Percentiles rank a stretch among this genome's conserved stretches.
These are phyloP conservation scores for Fusarium tricinctum DNA, from an alignment of 2,329 filamentous ascomycete genomes.

Conservation along the genomic window DNA sequence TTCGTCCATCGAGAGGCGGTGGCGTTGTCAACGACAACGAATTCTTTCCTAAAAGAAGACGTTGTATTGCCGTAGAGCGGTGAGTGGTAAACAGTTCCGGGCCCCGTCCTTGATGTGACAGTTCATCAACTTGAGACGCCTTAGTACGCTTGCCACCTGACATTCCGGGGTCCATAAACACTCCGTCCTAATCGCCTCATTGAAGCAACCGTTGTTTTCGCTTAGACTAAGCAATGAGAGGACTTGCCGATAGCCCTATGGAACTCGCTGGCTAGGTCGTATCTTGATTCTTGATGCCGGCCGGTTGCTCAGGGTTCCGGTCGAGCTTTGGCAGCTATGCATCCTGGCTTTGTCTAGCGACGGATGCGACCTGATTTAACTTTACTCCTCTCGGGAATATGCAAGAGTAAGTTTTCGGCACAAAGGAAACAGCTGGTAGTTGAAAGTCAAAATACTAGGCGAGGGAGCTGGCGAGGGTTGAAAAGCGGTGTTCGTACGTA, in stretches of 20 bases:
- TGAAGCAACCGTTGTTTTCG: constrained; percentile 5
- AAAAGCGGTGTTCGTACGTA: neutral
- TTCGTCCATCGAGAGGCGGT: constrained; percentile 2
- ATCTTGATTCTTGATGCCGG: constrained; percentile 8
- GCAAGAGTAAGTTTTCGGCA: constrained; percentile 20
- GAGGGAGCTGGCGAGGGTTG: constrained; percentile 3
- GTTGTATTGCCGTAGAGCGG: constrained; percentile 34
- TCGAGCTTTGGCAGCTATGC: constrained; percentile 4
- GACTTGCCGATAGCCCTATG: constrained; percentile 9
- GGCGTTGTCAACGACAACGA: constrained; percentile 11
- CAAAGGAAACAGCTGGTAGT: neutral
- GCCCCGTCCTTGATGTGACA: constrained; percentile 27
- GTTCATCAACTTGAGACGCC: constrained; percentile 31
- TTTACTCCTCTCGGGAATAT: constrained; percentile 18
- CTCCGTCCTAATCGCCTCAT: constrained; percentile 6
- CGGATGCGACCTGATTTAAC: constrained; percentile 10
- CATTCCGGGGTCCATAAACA: constrained; percentile 6
- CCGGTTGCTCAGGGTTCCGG: constrained; percentile 10
- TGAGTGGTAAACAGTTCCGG: constrained; percentile 31
- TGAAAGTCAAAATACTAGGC: neutral
- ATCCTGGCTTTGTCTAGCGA: constrained; percentile 5
- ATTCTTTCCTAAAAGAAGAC: constrained; percentile 5
- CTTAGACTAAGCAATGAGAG: constrained; percentile 7
- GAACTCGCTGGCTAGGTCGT: neutral
- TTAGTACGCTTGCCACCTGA: constrained; percentile 21